Evolutionary conservation across 2,329 filamentous ascomycete species (phyloP), one percentile per base, ranked within the genome.

Genomic region (Scedosporium aurantiacum): DNA sequence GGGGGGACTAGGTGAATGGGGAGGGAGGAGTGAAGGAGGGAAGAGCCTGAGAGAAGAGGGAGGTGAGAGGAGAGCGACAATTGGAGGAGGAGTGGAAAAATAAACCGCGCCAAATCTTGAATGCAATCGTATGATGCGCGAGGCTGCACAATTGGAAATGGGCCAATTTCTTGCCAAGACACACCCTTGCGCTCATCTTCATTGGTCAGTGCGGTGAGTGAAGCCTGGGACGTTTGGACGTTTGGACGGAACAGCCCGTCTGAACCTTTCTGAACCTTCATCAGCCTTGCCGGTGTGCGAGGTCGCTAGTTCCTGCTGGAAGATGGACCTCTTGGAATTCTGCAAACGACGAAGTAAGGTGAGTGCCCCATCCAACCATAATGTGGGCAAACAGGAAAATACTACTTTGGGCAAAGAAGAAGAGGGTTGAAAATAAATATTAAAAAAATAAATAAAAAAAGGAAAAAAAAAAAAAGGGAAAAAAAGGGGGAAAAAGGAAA

Each of bases 61-160:
- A 37, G 32, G 32, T 12, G 32, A 37, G 32, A 37, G 32, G 10
- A 37, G 32, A 37, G 32, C 12, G 32, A 12, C 32, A 37, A 37
- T 37, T 37, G 32, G 32, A 37, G 32, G 28, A 37, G 14, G 14
- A 59, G 16, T 16, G 58, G 43, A 52, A 16, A 52, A 52, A 60
- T 60, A 28, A 21, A 18, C 40, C 43, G 50, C 50, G 50, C 50
- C 50, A 45, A 37, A 37, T 21, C 41, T 21, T 25, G 14, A n/a
- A 18, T 6, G 32, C 41, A 50, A 61, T 61, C 59, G 59, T 61
- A 61, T 61, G 59, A 61, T 61, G 25, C 23, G 37, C 59, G 50
- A 61, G 59, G 59, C 59, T 57, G 32, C 32, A 37, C 32, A 16
- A 32, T 45, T 45, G 21, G 21, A 61, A 61, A 61, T 61, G 59